These are phyloP conservation scores for Luffa acutangula DNA, from an alignment of 306 rosid genomes.

Conservation along the genomic window DNA sequence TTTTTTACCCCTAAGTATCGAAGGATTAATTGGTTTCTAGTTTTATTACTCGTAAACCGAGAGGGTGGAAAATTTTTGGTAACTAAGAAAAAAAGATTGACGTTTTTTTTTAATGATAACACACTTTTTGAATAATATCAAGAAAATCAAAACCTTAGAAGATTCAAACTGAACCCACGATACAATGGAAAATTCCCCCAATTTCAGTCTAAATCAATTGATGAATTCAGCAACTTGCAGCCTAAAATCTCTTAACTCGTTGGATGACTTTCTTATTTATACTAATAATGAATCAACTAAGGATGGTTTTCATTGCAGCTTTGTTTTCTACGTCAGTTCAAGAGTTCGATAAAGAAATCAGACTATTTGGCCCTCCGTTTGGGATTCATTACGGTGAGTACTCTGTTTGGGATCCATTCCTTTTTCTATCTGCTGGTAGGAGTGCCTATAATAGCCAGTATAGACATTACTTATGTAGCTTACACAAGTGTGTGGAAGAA, in stretches of 20 bases:
- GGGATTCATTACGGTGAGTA: conserved; percentile 77
- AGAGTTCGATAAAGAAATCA: conserved; percentile 67
- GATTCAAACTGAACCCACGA: background rate
- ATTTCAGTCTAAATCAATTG: background rate
- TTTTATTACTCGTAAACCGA: background rate
- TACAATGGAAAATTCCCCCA: background rate
- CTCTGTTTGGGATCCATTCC: background rate
- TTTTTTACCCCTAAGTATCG: background rate
- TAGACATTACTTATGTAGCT: background rate
- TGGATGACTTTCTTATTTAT: background rate
- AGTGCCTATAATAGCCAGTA: background rate
- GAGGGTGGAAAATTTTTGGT: background rate
- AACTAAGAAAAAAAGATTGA: background rate
- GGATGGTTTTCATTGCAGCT: conserved; percentile 53
- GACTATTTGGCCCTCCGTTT: conserved; percentile 93
- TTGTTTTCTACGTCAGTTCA: conserved; percentile 81
- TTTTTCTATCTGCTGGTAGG: background rate
- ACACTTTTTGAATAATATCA: background rate
- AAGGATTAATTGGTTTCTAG: background rate
- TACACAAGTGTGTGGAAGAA: background rate
- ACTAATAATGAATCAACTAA: background rate
- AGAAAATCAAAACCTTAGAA: background rate
- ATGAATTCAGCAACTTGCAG: background rate
- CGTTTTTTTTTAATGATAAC: background rate
- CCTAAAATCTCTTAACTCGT: background rate